Evolutionary conservation across 179 eudicot genomes (phyloP).

Genomic region (Beta macrorhiza): DNA sequence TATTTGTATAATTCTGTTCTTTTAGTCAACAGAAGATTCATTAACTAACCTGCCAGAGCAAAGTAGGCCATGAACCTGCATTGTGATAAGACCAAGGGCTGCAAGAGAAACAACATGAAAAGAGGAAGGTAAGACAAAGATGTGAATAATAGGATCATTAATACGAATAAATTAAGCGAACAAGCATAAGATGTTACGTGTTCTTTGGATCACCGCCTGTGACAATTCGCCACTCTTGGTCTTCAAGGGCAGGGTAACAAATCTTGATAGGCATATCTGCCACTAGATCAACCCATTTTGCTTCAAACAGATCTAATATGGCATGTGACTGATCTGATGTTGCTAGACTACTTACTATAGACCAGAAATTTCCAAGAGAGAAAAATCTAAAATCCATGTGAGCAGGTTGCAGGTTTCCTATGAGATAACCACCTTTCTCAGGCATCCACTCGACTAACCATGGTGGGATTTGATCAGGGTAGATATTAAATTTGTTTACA

Average conservation of each 20-base stretch:
- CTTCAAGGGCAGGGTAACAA: conserved; percentile 83
- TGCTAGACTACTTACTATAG: conserved; percentile 74
- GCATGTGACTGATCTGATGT: conserved; percentile 76
- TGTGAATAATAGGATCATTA: background rate
- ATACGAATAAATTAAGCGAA: background rate
- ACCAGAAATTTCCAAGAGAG: conserved; percentile 83
- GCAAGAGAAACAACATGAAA: conserved; percentile 31
- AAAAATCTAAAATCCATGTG: conserved; percentile 96
- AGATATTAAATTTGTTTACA: conserved; percentile 94
- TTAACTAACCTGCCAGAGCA: conserved; percentile 91
- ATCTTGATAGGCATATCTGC: conserved; percentile 90
- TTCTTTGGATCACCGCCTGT: conserved; percentile 94
- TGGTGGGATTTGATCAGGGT: conserved; percentile 89
- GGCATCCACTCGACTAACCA: conserved; percentile 98
- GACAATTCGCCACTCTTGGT: conserved; percentile 79
- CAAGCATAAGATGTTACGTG: conserved; percentile 49
- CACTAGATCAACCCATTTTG: conserved; percentile 77
- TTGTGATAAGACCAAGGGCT: conserved; percentile 97
- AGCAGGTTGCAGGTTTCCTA: conserved; percentile 93
- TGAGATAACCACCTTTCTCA: conserved; percentile 73
- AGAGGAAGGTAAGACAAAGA: conserved; percentile 6
- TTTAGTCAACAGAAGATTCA: background rate
- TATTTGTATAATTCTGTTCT: no score
- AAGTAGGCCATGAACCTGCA: conserved; percentile 96
- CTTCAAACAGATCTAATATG: conserved; percentile 73